phyloP scores from a whole-genome alignment of 1,284 basidiomycete species.

The Ustilago nuda region DNA sequence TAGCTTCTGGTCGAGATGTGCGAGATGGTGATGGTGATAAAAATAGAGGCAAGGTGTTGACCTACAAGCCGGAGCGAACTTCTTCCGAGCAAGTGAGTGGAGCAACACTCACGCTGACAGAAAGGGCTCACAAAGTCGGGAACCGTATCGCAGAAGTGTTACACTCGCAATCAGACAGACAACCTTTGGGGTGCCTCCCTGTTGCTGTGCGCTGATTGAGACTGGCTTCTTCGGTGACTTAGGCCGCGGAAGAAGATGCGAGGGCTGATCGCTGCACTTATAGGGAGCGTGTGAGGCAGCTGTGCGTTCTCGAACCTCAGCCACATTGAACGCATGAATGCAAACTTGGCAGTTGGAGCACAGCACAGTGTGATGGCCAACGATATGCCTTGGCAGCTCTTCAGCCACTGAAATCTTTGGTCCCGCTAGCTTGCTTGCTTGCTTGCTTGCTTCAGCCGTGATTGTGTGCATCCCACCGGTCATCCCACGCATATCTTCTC shows the following conservation, averaged over 20 bases:
- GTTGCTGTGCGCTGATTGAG: constrained; percentile 2
- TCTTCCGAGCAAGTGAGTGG: neutral
- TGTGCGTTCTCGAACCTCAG: neutral
- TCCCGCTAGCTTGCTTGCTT: neutral
- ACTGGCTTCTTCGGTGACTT: constrained; percentile 7
- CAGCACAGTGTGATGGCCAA: constrained; percentile 2
- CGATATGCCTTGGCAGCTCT: neutral
- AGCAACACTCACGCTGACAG: constrained; percentile 3
- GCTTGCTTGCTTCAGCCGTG: neutral
- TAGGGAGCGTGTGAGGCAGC: neutral
- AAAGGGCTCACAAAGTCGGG: neutral
- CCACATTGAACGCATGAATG: constrained; percentile 12
- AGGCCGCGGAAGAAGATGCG: neutral
- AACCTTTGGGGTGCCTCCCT: neutral
- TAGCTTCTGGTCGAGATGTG: neutral
- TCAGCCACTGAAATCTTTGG: constrained; percentile 9
- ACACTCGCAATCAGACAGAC: neutral
- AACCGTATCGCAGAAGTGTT: neutral
- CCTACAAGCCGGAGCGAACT: neutral
- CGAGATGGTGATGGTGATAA: neutral
- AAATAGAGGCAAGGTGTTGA: neutral
- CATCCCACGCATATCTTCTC: constrained; percentile 2
- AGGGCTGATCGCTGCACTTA: neutral
- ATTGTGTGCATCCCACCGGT: constrained; percentile 7
- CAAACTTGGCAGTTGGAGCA: neutral